These are phyloP conservation scores for Plenodomus biglobosus DNA, from an alignment of 2,329 filamentous ascomycete genomes.

Conservation along the genomic window DNA sequence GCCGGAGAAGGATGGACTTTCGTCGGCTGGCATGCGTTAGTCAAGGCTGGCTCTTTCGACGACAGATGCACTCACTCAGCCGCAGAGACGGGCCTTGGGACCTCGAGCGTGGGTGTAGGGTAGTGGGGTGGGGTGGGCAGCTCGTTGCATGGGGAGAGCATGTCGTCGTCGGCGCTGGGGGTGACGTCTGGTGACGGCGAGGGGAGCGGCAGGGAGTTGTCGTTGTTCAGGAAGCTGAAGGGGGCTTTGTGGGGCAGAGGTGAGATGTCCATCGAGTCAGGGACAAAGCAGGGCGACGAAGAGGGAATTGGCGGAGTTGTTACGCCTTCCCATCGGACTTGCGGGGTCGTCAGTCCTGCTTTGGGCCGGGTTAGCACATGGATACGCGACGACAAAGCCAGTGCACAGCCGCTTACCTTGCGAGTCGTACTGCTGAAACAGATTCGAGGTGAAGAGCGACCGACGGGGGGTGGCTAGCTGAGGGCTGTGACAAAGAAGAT, in stretches of 20 bases:
- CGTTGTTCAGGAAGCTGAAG: constrained; percentile 59
- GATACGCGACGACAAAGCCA: constrained; percentile 13
- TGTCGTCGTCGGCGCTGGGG: constrained; percentile 48
- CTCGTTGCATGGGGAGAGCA: constrained; percentile 44
- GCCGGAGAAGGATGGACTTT: constrained; percentile 62
- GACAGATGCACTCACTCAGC: constrained; percentile 37
- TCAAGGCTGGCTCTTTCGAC: neutral
- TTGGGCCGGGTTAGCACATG: constrained; percentile 32
- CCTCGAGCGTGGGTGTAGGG: constrained; percentile 31
- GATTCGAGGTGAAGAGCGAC: constrained; percentile 76
- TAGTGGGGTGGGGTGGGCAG: constrained; percentile 29
- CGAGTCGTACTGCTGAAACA: constrained; percentile 61
- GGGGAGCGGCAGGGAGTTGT: constrained; percentile 64
- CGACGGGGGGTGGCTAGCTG: constrained; percentile 80
- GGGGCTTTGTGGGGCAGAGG: constrained; percentile 81
- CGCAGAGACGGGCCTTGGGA: constrained; percentile 40
- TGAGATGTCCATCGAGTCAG: constrained; percentile 90
- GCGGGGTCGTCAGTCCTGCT: constrained; percentile 50
- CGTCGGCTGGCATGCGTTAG: constrained; percentile 35
- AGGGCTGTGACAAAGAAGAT: constrained; percentile 60
- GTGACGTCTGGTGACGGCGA: constrained; percentile 69
- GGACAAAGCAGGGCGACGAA: constrained; percentile 73
- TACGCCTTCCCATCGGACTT: constrained; percentile 61
- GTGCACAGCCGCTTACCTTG: constrained; percentile 56
- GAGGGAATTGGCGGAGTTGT: constrained; percentile 83